These are phyloP conservation scores for Phycomyces nitens DNA, from an alignment of 192 early-diverging fungal species.

Conservation along the genomic window DNA sequence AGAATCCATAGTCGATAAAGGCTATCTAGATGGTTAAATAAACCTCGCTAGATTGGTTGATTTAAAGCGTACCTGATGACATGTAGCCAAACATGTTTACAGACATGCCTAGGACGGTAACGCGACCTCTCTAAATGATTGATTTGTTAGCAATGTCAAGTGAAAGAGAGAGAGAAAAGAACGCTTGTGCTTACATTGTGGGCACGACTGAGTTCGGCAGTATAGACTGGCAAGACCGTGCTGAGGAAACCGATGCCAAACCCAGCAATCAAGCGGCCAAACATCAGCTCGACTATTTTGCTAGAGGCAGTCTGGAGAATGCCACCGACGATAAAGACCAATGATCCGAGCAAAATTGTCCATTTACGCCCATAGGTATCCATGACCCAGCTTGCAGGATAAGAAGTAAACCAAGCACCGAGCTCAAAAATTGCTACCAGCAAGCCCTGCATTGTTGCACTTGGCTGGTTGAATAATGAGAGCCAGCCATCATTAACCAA, in stretches of 20 bases:
- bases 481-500: slow-evolving; percentile 22
- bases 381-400: slow-evolving; percentile 15
- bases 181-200: slow-evolving; percentile 4
- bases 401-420: slow-evolving; percentile 14
- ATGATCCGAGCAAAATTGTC: slow-evolving; percentile 44
- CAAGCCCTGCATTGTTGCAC: slow-evolving; percentile 13
- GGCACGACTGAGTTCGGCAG: slow-evolving; percentile 53
- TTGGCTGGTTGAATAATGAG: slow-evolving; percentile 10
- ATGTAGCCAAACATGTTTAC: slow-evolving; percentile 24
- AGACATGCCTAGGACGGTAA: slow-evolving; percentile 19
- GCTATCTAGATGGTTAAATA: neutral
- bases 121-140: slow-evolving; percentile 12
- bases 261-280: slow-evolving; percentile 51
- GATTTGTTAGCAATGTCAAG: neutral
- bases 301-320: slow-evolving; percentile 50
- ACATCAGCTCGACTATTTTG: slow-evolving; percentile 42
- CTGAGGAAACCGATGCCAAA: slow-evolving; percentile 51
- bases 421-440: slow-evolving; percentile 13
- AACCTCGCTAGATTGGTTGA: too few relatives aligned
- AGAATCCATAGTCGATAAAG: slow-evolving; percentile 55
- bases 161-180: neutral
- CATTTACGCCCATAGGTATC: slow-evolving; percentile 42
- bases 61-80: slow-evolving; percentile 4
- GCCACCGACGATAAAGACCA: slow-evolving; percentile 53
- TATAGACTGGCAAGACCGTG: slow-evolving; percentile 27